phyloP scores from a whole-genome alignment of 2,329 filamentous ascomycete genomes.

The Apiospora phragmitis region DNA sequence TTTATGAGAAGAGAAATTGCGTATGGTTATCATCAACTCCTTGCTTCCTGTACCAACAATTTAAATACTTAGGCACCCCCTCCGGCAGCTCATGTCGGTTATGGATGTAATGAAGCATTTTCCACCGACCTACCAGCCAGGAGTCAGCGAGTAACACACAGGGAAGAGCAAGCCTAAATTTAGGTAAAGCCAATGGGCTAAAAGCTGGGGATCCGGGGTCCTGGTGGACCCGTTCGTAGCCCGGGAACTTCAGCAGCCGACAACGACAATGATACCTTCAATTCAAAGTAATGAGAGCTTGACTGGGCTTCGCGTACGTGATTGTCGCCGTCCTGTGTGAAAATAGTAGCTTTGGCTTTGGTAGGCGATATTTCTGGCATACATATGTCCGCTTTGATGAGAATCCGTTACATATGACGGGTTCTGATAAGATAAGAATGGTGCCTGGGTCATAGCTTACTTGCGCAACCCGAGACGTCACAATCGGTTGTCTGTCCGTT shows the following conservation, averaged over 20 bases:
- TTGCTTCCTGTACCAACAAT: neutral
- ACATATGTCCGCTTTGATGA: too few relatives aligned
- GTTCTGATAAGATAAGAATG: neutral
- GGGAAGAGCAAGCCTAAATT: neutral
- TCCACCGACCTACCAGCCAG: neutral
- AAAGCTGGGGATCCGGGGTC: neutral
- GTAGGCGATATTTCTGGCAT: too few relatives aligned
- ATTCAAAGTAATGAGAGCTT: too few relatives aligned
- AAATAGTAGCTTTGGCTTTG: too few relatives aligned
- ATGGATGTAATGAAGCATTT: neutral
- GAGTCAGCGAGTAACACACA: neutral
- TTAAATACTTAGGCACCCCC: neutral
- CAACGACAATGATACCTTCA: too few relatives aligned
- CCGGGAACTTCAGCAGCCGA: neutral
- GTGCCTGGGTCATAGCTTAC: neutral
- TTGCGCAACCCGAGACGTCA: constrained; percentile 4
- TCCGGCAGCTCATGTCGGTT: neutral
- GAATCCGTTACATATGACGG: too few relatives aligned
- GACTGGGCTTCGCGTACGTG: too few relatives aligned
- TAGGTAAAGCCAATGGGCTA: neutral
- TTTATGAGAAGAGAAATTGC: neutral
- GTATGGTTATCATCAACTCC: neutral
- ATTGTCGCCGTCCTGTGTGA: too few relatives aligned
- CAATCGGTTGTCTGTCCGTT: neutral
- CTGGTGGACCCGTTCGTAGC: neutral